phyloP scores from a whole-genome alignment of 257 asterid genomes.

The Solanum lycopersicoides region DNA sequence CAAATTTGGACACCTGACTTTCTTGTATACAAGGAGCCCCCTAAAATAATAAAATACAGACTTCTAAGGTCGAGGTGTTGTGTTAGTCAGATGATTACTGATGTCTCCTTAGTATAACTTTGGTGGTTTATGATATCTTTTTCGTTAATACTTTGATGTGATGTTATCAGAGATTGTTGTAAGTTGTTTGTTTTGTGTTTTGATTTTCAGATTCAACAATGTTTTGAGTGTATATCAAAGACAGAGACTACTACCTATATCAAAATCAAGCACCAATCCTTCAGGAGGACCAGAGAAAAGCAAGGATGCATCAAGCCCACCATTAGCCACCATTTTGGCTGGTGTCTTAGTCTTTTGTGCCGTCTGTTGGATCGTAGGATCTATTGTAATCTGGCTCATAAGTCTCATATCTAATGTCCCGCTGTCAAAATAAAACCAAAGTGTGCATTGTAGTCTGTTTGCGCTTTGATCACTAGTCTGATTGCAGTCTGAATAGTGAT shows the following conservation, averaged over 20 bases:
- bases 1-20: not conserved
- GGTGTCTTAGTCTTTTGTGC: slow-evolving; percentile 43
- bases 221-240: slow-evolving; percentile 12
- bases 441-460: not conserved
- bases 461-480: not conserved
- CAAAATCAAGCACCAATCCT: slow-evolving; percentile 36
- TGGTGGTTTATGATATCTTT: not conserved
- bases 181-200: not conserved
- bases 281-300: slow-evolving; percentile 28
- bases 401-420: slow-evolving; percentile 26
- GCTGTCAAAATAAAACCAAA: not conserved
- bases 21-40: not conserved
- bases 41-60: not conserved
- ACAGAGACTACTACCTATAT: slow-evolving; percentile 11
- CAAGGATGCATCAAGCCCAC: slow-evolving; percentile 39
- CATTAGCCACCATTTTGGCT: slow-evolving; percentile 70
- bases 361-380: slow-evolving; percentile 42
- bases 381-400: slow-evolving; percentile 38
- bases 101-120: not conserved
- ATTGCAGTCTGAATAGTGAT: not conserved
- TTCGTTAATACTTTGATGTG: not conserved
- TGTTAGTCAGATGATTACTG: not conserved
- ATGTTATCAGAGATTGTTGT: not conserved
- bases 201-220: slow-evolving; percentile 26
- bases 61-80: not conserved